Evolutionary conservation across 805 yeast genomes (phyloP), one percentile per base, ranked within the genome.

Genomic region (Zygotorulaspora florentina): DNA sequence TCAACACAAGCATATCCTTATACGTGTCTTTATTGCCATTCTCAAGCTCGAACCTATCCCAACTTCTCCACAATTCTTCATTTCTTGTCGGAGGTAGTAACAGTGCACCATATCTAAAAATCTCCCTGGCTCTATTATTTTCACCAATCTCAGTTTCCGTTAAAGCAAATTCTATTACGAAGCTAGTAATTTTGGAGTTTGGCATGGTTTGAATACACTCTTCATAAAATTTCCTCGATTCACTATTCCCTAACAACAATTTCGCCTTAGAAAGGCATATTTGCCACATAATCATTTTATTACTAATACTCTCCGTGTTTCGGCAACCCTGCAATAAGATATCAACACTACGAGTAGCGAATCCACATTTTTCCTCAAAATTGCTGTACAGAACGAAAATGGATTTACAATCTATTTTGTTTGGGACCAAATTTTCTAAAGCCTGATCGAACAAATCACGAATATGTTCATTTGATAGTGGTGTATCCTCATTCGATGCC

Each of bases 381-480:
- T 79, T 66, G 2, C 83, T 77, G 58, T 84, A 87, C 30, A 77
- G 55, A 1, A 80, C 45, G 51, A 70, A 75, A 0, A 87, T 66
- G 0, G 78, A 61, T 46, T 75, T 75, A 38, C 75, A 69, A 40
- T 61, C 58, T 7, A 64, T 46, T 16, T 48, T 54, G 17, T 72
- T 64, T 0, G 65, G 40, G 0, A 86, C 84, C 51, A 86, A 72
- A 1, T 61, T 68, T 3, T 67, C 70, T 3, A 86, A 54, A 4
- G 88, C 76, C 36, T 80, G 79, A 39, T 87, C 96, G 66, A 86
- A 89, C 12, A 85, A 57, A 46, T 86, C 95, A 30, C 96, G 68
- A 5, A 85, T 65, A 50, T 83, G 65, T 52, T 83, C 88, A 2
- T 68, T 45, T 1, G 70, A 64, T 17, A 75, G 51, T 1, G 49